These are phyloP conservation scores for Coniella lustricola DNA, from an alignment of 2,329 filamentous ascomycete genomes.

Conservation along the genomic window DNA sequence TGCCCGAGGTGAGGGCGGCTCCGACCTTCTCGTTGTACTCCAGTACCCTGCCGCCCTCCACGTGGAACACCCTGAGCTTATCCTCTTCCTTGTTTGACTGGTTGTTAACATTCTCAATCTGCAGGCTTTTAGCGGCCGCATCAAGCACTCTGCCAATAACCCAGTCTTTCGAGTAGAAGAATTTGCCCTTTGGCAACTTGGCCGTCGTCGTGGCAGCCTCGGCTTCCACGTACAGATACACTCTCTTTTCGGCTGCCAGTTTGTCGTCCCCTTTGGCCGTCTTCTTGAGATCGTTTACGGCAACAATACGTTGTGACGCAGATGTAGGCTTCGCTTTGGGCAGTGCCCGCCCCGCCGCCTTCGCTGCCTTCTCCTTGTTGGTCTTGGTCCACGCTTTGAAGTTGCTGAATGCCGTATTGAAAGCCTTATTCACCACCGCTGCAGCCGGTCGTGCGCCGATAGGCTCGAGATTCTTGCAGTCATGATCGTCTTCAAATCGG, in stretches of 20 bases:
- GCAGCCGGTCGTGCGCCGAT: conserved; percentile 42
- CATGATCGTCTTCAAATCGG: conserved; percentile 70
- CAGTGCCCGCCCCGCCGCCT: conserved; percentile 46
- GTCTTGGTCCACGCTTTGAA: conserved; percentile 74
- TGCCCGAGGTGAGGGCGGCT: conserved; percentile 64
- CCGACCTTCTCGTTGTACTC: conserved; percentile 87
- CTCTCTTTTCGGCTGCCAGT: conserved; percentile 70
- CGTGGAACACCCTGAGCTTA: conserved; percentile 81
- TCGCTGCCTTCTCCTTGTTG: conserved; percentile 46
- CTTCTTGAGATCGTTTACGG: conserved; percentile 73
- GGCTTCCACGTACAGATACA: conserved; percentile 87
- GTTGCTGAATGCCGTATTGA: conserved; percentile 66
- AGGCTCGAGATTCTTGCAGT: conserved; percentile 69
- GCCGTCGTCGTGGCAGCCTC: conserved; percentile 77
- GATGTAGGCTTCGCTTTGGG: conserved; percentile 58
- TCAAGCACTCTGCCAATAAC: conserved; percentile 81
- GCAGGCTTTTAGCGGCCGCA: conserved; percentile 66
- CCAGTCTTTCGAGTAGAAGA: conserved; percentile 80
- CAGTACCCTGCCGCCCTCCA: conserved; percentile 78
- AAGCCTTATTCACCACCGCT: conserved; percentile 52
- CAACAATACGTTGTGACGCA: conserved; percentile 57
- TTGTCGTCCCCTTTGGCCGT: conserved; percentile 86
- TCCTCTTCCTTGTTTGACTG: conserved; percentile 68
- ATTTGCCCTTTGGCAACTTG: conserved; percentile 74
- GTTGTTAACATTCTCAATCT: conserved; percentile 81